phyloP scores from a whole-genome alignment of 2,329 filamentous ascomycete species.

The Elsinoe australis region DNA sequence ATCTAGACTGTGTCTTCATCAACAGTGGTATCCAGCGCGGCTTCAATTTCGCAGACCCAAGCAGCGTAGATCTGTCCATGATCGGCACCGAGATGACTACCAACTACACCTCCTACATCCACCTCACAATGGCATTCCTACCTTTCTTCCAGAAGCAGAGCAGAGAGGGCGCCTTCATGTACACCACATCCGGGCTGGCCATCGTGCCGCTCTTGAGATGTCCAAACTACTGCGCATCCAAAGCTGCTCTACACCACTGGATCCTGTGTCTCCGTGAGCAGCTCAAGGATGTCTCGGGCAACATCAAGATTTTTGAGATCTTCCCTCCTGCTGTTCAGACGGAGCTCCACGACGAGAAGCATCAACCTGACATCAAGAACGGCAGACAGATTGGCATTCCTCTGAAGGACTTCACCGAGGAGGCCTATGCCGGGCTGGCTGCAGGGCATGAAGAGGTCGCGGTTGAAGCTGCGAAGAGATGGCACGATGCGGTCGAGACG shows the following conservation, averaged over 20 bases:
- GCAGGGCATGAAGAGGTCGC: conserved; percentile 46
- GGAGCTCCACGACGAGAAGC: conserved; percentile 48
- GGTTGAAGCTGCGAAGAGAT: conserved; percentile 40
- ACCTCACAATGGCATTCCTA: conserved; percentile 44
- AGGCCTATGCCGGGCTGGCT: conserved; percentile 41
- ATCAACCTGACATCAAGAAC: conserved; percentile 45
- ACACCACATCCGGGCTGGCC: conserved; percentile 46
- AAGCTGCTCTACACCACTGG: conserved; percentile 50
- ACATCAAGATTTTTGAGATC: conserved; percentile 49
- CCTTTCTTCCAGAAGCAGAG: conserved; percentile 42
- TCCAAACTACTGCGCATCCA: conserved; percentile 49
- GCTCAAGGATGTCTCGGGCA: conserved; percentile 38
- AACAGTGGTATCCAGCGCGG: conserved; percentile 48
- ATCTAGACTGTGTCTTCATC: conserved; percentile 46
- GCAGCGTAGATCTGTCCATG: conserved; percentile 38
- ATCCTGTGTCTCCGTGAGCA: conserved; percentile 46
- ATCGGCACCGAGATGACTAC: conserved; percentile 43
- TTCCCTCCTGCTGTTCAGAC: conserved; percentile 51
- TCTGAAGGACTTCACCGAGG: conserved; percentile 44
- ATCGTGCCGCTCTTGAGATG: conserved; percentile 43
- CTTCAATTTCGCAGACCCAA: conserved; percentile 44
- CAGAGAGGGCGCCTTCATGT: conserved; percentile 37
- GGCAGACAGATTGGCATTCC: conserved; percentile 48
- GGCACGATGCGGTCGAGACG: conserved; percentile 39
- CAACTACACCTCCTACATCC: conserved; percentile 45